Conservation (phyloP, 768 basidiomycete genomes). For the Boletus edulis region DNA sequence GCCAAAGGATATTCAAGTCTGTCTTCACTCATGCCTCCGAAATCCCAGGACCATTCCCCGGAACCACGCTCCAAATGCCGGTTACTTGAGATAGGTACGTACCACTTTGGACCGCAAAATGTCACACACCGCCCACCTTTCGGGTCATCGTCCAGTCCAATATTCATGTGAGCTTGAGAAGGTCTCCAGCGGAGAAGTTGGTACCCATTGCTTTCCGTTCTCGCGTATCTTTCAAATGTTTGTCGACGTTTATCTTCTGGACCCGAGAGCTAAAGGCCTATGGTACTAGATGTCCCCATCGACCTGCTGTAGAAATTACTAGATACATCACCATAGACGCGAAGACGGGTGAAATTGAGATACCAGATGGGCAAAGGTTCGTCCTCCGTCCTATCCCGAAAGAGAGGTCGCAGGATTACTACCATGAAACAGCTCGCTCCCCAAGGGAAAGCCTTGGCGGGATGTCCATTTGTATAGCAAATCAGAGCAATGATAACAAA, state of each 20-base stretch:
- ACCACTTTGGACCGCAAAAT: neutral
- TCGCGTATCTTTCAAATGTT: conserved; percentile 74
- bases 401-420: conserved; percentile 1
- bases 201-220: conserved; percentile 66
- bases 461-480: conserved; percentile 27
- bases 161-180: conserved; percentile 54
- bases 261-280: conserved; percentile 3
- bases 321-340: conserved; percentile 47
- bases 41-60: neutral
- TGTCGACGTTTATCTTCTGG: conserved; percentile 23
- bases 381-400: conserved; percentile 19
- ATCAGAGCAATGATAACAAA: conserved; percentile 9
- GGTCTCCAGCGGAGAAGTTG: conserved; percentile 18
- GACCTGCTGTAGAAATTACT: conserved; percentile 71
- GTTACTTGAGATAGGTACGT: conserved; percentile 56
- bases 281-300: conserved; percentile 55
- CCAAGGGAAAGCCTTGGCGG: conserved; percentile 34
- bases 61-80: conserved; percentile 41
- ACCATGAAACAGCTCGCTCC: conserved; percentile 27
- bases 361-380: conserved; percentile 45
- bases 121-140: conserved; percentile 5
- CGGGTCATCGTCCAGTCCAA: conserved; percentile 41
- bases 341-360: conserved; percentile 47
- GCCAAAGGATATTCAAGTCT: neutral
- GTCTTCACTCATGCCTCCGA: conserved; percentile 4